Percentiles rank a stretch among this genome's conserved stretches.
phyloP scores from a whole-genome alignment of 2,329 filamentous ascomycete genomes.

The Tolypocladium nubicola region DNA sequence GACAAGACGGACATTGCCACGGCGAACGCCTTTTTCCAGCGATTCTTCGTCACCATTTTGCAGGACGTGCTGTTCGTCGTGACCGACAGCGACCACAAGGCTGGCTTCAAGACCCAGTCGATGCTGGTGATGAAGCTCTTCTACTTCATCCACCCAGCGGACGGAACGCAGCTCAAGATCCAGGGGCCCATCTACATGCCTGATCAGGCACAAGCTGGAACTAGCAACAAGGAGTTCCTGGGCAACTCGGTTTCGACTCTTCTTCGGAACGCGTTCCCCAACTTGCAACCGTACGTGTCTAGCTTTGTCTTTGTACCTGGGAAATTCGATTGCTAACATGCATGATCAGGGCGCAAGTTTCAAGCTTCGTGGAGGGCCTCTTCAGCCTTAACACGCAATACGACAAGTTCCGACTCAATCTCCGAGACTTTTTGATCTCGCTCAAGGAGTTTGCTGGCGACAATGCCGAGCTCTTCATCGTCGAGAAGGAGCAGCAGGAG shows the following conservation, averaged over 20 bases:
- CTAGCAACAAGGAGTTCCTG: constrained; percentile 83
- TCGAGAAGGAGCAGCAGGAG: constrained; percentile 89
- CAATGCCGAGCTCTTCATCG: constrained; percentile 85
- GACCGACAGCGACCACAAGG: constrained; percentile 96
- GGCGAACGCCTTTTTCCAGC: constrained; percentile 92
- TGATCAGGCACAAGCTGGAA: constrained; percentile 74
- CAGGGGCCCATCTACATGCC: constrained; percentile 80
- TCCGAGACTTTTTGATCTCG: constrained; percentile 95
- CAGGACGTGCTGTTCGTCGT: constrained; percentile 98
- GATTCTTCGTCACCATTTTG: constrained; percentile 89
- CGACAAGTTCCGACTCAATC: constrained; percentile 87
- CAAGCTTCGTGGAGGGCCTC: constrained; percentile 78
- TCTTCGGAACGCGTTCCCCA: constrained; percentile 83
- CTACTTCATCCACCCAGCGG: constrained; percentile 75
- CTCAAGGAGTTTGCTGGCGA: constrained; percentile 95
- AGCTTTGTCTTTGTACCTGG: neutral
- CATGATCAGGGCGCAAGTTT: constrained; percentile 63
- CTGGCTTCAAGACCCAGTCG: constrained; percentile 96
- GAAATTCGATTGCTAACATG: constrained; percentile 20
- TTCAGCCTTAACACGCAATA: constrained; percentile 83
- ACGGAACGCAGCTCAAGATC: constrained; percentile 67
- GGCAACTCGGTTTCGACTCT: constrained; percentile 77
- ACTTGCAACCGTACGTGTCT: constrained; percentile 69
- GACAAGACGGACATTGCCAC: constrained; percentile 80
- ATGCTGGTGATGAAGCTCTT: constrained; percentile 92